Conservation (phyloP, 129 eudicot species). For the Calendula officinalis region DNA sequence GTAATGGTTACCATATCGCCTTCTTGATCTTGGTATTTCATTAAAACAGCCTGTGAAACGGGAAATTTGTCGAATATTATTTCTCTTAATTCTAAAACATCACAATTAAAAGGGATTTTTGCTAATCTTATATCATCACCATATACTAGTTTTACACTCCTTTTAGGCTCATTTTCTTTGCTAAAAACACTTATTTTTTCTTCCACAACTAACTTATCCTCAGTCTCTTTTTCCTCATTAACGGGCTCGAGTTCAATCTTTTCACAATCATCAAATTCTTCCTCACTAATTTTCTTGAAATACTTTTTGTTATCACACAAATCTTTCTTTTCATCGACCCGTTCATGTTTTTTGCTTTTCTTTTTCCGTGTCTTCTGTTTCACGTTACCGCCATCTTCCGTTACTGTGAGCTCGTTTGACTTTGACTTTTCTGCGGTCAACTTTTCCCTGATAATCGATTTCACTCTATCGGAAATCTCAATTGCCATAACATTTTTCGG, state of each 20-base stretch:
- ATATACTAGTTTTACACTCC: slow-evolving; percentile 65
- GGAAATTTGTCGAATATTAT: slow-evolving; percentile 68
- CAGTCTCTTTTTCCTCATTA: slow-evolving; percentile 49
- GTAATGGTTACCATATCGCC: slow-evolving; percentile 96
- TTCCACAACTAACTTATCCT: slow-evolving; percentile 85
- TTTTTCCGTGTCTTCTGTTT: slow-evolving; percentile 16
- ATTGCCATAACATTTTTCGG: slow-evolving; percentile 81
- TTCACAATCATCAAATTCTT: slow-evolving; percentile 12
- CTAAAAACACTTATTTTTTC: slow-evolving; percentile 43
- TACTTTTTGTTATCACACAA: slow-evolving; percentile 4
- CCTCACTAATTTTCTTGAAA: slow-evolving; percentile 13
- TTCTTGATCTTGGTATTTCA: slow-evolving; percentile 85
- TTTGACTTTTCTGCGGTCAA: slow-evolving; percentile 22
- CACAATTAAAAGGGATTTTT: slow-evolving; percentile 60
- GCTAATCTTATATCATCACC: slow-evolving; percentile 97
- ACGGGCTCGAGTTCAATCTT: slow-evolving; percentile 13
- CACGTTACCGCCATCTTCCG: neutral
- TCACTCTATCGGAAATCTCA: slow-evolving; percentile 68
- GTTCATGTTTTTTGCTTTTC: slow-evolving; percentile 12
- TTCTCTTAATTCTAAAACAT: slow-evolving; percentile 59
- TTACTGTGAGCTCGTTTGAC: slow-evolving; percentile 6
- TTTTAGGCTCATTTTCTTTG: slow-evolving; percentile 38
- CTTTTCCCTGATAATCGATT: slow-evolving; percentile 27
- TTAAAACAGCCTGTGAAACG: slow-evolving; percentile 52
- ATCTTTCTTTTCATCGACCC: slow-evolving; percentile 17